phyloP scores from a whole-genome alignment of 116 monocot genomes.

The Posidonia oceanica region DNA sequence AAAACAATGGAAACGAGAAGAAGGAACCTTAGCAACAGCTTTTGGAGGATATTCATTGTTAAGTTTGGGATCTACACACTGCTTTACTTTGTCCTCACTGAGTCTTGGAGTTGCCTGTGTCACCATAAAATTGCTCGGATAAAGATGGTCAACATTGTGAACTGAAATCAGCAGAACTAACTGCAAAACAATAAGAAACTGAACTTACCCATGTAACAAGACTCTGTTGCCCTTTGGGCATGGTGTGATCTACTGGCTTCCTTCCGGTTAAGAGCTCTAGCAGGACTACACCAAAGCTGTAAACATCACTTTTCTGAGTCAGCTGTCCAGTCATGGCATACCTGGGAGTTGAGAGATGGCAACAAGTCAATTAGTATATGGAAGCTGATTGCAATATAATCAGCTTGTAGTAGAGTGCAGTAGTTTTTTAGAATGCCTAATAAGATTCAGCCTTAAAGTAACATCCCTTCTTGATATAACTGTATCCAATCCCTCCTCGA shows the following conservation, averaged over 20 bases:
- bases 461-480: too few species aligned
- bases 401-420: too few species aligned
- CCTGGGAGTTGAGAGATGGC: constrained; percentile 1
- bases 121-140: neutral
- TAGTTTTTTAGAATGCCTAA: too few species aligned
- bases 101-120: constrained; percentile 35
- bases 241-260: constrained; percentile 39
- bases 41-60: constrained; percentile 35
- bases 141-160: neutral
- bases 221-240: constrained; percentile 44
- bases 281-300: constrained; percentile 38
- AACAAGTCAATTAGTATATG: neutral
- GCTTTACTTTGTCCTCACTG: constrained; percentile 44
- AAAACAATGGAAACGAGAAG: too few species aligned
- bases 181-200: too few species aligned
- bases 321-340: constrained; percentile 41
- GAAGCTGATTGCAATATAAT: neutral
- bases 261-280: constrained; percentile 39
- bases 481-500: too few species aligned
- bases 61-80: constrained; percentile 37
- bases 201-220: constrained; percentile 33
- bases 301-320: constrained; percentile 38
- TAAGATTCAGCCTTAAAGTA: too few species aligned
- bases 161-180: neutral
- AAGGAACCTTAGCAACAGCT: constrained; percentile 31